Conservation (phyloP, 306 rosid species). For the Cicer yamashitae region DNA sequence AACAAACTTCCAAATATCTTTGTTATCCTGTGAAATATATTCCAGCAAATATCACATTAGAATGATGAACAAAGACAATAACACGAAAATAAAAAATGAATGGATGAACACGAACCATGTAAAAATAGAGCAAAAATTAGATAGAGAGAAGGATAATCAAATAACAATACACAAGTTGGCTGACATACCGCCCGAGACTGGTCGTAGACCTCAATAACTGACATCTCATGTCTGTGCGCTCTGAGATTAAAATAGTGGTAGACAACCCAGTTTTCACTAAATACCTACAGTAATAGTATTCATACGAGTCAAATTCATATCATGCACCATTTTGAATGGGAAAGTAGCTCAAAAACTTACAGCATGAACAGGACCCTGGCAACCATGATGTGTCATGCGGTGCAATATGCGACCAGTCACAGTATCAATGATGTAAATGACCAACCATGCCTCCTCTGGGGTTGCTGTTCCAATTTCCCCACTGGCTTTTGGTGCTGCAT, state of each 20-base stretch:
- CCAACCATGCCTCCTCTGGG: slow-evolving; percentile 91
- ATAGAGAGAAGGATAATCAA: slow-evolving; percentile 10
- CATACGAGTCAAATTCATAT: slow-evolving; percentile 29
- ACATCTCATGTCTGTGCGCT: slow-evolving; percentile 98
- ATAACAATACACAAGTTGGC: slow-evolving; percentile 43
- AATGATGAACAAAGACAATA: slow-evolving; percentile 35
- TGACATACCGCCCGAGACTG: slow-evolving; percentile 92
- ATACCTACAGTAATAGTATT: slow-evolving; percentile 66
- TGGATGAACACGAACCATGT: neutral
- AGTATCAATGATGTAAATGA: slow-evolving; percentile 85
- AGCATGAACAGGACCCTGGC: slow-evolving; percentile 95
- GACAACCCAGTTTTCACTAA: slow-evolving; percentile 99
- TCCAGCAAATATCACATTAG: slow-evolving; percentile 35
- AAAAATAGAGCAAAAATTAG: slow-evolving; percentile 20
- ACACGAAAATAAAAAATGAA: neutral
- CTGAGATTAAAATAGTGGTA: slow-evolving; percentile 98
- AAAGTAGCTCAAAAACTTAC: slow-evolving; percentile 60
- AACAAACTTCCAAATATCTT: slow-evolving; percentile 90
- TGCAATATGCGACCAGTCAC: slow-evolving; percentile 92
- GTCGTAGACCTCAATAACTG: slow-evolving; percentile 94
- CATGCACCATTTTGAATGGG: slow-evolving; percentile 38
- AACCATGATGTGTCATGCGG: slow-evolving; percentile 88
- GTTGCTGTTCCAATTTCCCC: slow-evolving; percentile 84
- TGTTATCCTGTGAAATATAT: slow-evolving; percentile 72
- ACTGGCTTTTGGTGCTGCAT: slow-evolving; percentile 85